These are phyloP conservation scores for Sideroxylon spinosum DNA, from an alignment of 179 eudicot genomes.

Conservation along the genomic window DNA sequence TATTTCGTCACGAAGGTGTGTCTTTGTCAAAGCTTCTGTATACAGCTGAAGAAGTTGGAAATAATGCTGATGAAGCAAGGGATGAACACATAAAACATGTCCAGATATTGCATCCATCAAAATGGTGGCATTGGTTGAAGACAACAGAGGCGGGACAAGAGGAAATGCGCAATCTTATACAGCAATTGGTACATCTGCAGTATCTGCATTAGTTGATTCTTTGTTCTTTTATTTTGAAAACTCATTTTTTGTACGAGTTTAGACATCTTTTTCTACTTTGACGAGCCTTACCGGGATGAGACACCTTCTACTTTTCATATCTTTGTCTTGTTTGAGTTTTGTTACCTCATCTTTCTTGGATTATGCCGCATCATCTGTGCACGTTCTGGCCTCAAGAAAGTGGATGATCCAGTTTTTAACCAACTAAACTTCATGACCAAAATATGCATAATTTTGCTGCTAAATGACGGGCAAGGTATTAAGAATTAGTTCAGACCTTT, in stretches of 20 bases:
- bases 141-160: constrained; percentile 76
- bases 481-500: background rate
- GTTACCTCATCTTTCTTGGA: constrained; percentile 9
- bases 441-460: background rate
- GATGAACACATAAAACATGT: constrained; percentile 51
- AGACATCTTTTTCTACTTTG: background rate
- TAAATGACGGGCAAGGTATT: background rate
- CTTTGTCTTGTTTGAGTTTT: background rate
- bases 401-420: background rate
- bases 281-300: background rate
- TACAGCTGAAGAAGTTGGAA: constrained; percentile 59
- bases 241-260: background rate
- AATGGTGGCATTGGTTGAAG: constrained; percentile 99
- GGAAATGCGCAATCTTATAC: constrained; percentile 66
- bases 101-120: constrained; percentile 77
- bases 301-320: background rate
- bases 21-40: constrained; percentile 94
- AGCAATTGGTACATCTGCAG: constrained; percentile 71
- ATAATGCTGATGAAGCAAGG: constrained; percentile 34
- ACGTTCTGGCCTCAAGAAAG: background rate
- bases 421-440: background rate
- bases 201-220: background rate
- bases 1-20: constrained; percentile 86
- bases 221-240: background rate
- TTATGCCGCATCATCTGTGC: background rate